Evolutionary conservation across 352 stramenopile species (phyloP).

Genomic region (Pythium biforme): DNA sequence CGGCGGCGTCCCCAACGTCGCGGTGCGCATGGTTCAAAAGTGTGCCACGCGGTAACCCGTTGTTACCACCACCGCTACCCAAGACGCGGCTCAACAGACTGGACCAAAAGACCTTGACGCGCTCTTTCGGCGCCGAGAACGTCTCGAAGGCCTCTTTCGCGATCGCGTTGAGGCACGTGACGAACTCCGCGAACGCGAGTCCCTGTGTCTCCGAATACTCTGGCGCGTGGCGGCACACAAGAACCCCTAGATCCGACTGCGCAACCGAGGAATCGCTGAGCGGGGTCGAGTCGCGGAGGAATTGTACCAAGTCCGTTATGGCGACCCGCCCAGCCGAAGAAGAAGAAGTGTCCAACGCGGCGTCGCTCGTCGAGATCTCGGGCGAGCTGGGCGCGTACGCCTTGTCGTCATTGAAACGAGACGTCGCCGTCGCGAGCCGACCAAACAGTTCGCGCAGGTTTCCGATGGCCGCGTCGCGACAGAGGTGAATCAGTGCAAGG

Average conservation of each 20-base stretch:
- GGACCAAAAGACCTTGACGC: slow-evolving; percentile 54
- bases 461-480: slow-evolving; percentile 47
- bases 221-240: slow-evolving; percentile 35
- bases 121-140: slow-evolving; percentile 19
- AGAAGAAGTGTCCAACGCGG: too few relatives aligned
- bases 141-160: slow-evolving; percentile 40
- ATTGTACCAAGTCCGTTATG: background rate
- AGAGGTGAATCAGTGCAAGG: slow-evolving; percentile 45
- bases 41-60: too few relatives aligned
- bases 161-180: slow-evolving; percentile 44
- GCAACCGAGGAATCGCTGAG: background rate
- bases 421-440: background rate
- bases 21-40: background rate
- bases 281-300: slow-evolving; percentile 4
- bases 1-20: slow-evolving; percentile 2
- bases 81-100: slow-evolving; percentile 38
- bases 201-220: slow-evolving; percentile 46
- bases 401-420: background rate
- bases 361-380: too few relatives aligned
- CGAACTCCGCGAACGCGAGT: slow-evolving; percentile 57
- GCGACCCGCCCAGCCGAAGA: background rate
- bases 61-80: background rate
- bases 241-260: slow-evolving; percentile 21
- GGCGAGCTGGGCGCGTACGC: too few relatives aligned
- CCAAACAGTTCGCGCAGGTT: slow-evolving; percentile 54